A percentile compares a stretch with the other conserved stretches of the same genome.
Conservation (phyloP, 129 eudicot genomes). For the Chrysanthemum lavandulifolium region DNA sequence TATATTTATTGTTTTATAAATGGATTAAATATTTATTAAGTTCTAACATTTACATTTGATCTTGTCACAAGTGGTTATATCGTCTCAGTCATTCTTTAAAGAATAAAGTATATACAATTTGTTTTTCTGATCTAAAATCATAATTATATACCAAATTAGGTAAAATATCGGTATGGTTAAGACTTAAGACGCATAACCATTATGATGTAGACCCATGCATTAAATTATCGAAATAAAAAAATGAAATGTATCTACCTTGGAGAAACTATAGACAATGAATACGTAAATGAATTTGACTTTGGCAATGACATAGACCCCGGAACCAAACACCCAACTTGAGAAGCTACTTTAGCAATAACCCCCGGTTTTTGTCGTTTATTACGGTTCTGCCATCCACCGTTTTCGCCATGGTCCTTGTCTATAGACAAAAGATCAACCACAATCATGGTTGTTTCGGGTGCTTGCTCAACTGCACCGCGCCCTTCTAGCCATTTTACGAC, state of each 20-base stretch:
- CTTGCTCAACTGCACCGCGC: conserved; percentile 51
- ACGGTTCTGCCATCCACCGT: conserved; percentile 33
- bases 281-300: conserved; percentile 38
- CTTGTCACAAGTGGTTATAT: too few relatives aligned
- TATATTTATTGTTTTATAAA: too few relatives aligned
- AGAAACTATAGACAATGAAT: conserved; percentile 45
- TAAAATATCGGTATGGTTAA: too few relatives aligned
- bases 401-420: conserved; percentile 27
- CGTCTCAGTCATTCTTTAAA: too few relatives aligned
- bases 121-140: too few relatives aligned
- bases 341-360: conserved; percentile 35
- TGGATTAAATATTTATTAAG: too few relatives aligned
- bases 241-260: conserved; percentile 45
- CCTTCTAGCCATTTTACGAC: conserved; percentile 85
- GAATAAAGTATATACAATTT: too few relatives aligned
- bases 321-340: conserved; percentile 24
- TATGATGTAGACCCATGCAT: too few relatives aligned
- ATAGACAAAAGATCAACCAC: conserved; percentile 54
- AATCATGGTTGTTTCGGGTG: conserved; percentile 78
- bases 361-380: conserved; percentile 34
- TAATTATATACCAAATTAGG: too few relatives aligned
- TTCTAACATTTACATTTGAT: too few relatives aligned
- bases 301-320: neutral
- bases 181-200: too few relatives aligned
- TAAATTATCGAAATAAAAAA: too few relatives aligned